Conservation (phyloP, 139 green algal species). For the Zygnema cylindricum region DNA sequence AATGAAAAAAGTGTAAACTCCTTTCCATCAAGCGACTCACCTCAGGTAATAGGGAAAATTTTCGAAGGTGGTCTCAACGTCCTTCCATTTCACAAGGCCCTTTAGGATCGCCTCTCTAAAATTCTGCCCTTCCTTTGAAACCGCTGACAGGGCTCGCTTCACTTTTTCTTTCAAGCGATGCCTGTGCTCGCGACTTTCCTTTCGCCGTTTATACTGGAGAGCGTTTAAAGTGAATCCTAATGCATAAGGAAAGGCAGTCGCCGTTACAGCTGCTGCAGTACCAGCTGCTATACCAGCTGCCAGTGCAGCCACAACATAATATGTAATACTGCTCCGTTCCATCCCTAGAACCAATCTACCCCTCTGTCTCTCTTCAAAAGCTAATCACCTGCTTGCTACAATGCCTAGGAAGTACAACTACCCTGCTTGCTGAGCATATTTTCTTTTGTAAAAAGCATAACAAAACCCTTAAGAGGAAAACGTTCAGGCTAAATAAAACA, state of each 20-base stretch:
- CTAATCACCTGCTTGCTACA: no score
- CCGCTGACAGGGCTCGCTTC: not conserved
- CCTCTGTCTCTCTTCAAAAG: no score
- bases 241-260: constrained; percentile 37
- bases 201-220: not conserved
- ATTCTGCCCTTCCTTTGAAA: constrained; percentile 20
- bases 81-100: constrained; percentile 16
- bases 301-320: not conserved
- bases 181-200: not conserved
- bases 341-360: no score
- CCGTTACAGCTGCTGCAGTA: constrained; percentile 18
- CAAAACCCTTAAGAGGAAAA: no score
- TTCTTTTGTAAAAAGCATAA: no score
- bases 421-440: no score
- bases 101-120: constrained; percentile 42
- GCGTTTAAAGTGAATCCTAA: constrained; percentile 3
- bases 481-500: no score
- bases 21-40: not conserved
- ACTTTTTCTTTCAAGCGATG: constrained; percentile 22
- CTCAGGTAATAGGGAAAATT: constrained; percentile 59
- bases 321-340: not conserved
- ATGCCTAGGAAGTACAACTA: no score
- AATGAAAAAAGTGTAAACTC: no score
- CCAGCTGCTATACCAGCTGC: constrained; percentile 23
- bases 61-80: constrained; percentile 45